These are phyloP conservation scores for Backusella tuberculispora DNA, from an alignment of 192 early-diverging fungal species.

Conservation along the genomic window DNA sequence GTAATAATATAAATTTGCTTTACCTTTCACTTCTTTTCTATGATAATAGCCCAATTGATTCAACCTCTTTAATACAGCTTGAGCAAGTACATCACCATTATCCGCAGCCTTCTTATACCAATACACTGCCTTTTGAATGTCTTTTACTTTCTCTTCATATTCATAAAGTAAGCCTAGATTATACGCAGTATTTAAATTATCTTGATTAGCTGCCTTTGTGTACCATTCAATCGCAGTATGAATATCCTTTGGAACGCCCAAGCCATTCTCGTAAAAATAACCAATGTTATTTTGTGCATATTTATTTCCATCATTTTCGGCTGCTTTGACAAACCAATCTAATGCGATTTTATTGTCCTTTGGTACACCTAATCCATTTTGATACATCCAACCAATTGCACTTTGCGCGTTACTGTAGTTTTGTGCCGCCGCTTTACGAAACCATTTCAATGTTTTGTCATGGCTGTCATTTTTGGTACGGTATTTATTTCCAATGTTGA, in stretches of 20 bases:
- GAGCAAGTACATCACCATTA: not conserved
- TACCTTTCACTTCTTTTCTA: not conserved
- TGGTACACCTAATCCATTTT: no score
- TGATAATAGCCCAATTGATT: not conserved
- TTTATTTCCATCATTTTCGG: no score
- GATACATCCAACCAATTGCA: no score
- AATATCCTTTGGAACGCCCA: not conserved
- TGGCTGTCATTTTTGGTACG: no score
- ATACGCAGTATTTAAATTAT: not conserved
- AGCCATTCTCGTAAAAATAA: not conserved
- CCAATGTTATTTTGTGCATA: not conserved
- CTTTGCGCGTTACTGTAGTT: no score
- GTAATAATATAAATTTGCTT: no score
- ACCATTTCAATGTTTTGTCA: no score
- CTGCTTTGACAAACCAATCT: no score
- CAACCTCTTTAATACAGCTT: not conserved
- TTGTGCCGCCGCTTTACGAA: no score
- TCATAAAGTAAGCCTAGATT: not conserved
- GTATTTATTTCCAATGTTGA: no score
- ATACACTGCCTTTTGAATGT: not conserved
- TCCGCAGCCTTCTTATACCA: not conserved
- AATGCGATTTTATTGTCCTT: no score
- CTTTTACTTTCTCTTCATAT: not conserved
- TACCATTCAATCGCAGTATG: not conserved
- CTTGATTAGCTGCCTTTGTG: not conserved